Conservation (phyloP, 2,329 filamentous ascomycete genomes). For the Colletotrichum sidae region DNA sequence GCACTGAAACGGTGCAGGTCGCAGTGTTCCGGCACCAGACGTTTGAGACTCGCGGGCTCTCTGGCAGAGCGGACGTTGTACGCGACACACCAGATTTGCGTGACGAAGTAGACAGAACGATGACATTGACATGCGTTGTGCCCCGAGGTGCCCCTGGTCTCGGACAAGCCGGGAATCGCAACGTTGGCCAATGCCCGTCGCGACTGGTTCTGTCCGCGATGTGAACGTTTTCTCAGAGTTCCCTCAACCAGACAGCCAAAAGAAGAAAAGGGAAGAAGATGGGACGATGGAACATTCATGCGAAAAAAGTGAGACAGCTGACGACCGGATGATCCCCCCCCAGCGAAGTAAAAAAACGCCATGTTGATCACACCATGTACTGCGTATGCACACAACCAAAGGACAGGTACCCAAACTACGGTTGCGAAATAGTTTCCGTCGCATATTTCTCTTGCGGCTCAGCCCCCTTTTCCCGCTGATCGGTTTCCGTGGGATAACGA, state of each 20-base stretch:
- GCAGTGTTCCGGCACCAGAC: slow-evolving; percentile 44
- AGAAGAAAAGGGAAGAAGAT: not conserved
- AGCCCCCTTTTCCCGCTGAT: slow-evolving; percentile 16
- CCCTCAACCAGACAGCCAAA: not conserved
- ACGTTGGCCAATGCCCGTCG: slow-evolving; percentile 29
- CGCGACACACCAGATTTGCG: not conserved
- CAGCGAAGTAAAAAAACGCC: slow-evolving; percentile 14
- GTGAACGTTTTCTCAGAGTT: slow-evolving; percentile 14
- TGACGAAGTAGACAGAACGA: not conserved
- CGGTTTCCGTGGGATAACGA: slow-evolving; percentile 4
- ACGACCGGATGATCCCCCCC: slow-evolving; percentile 28
- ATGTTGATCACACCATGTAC: not conserved
- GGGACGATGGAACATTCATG: slow-evolving; percentile 29
- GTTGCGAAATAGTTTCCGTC: slow-evolving; percentile 12
- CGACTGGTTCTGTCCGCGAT: slow-evolving; percentile 26
- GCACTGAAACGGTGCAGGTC: slow-evolving; percentile 46
- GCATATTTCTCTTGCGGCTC: slow-evolving; percentile 7
- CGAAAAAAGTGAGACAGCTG: slow-evolving; percentile 24
- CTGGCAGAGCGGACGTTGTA: not conserved
- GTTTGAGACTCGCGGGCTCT: slow-evolving; percentile 48
- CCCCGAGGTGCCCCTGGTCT: slow-evolving; percentile 21
- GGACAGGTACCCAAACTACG: slow-evolving; percentile 1
- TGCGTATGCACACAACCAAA: too few species aligned
- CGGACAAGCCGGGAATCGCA: slow-evolving; percentile 33
- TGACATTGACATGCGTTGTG: not conserved